A percentile compares a stretch with the other conserved stretches of the same genome.
Conservation (phyloP, 768 basidiomycete genomes). For the Termitomyces sp. region DNA sequence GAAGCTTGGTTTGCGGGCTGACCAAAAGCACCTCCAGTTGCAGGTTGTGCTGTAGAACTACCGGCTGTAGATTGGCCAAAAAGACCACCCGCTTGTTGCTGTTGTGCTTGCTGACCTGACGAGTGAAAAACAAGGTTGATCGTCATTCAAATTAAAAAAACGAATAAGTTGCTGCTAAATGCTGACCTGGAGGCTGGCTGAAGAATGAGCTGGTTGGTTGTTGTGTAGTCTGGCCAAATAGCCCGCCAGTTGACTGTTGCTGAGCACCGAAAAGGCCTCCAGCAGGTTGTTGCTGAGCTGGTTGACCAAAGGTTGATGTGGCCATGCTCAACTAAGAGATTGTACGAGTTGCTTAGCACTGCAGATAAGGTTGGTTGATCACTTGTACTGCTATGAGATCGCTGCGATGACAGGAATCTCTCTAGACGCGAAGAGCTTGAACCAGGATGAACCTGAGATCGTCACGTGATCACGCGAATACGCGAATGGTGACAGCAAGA, state of each 20-base stretch:
- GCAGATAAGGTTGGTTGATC: slow-evolving; percentile 23
- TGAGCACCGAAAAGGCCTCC: slow-evolving; percentile 24
- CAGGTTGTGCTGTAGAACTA: slow-evolving; percentile 8
- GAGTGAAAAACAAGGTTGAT: slow-evolving; percentile 6
- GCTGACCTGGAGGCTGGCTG: slow-evolving; percentile 19
- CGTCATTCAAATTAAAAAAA: background rate
- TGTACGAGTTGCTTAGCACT: slow-evolving; percentile 21
- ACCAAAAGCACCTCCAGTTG: slow-evolving; percentile 20
- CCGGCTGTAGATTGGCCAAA: slow-evolving; percentile 11
- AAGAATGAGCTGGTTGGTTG: slow-evolving; percentile 18
- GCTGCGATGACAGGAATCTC: background rate
- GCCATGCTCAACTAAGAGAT: slow-evolving; percentile 9
- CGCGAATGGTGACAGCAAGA: background rate
- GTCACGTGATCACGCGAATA: slow-evolving; percentile 4
- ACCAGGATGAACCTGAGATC: background rate
- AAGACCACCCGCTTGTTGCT: slow-evolving; percentile 21
- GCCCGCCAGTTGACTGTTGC: slow-evolving; percentile 15
- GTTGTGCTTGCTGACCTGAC: slow-evolving; percentile 29
- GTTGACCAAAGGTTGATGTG: slow-evolving; percentile 24
- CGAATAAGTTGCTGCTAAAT: slow-evolving; percentile 10
- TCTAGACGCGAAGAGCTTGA: background rate
- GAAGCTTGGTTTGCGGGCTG: slow-evolving; percentile 12
- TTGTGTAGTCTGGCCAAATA: slow-evolving; percentile 23
- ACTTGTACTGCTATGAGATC: background rate
- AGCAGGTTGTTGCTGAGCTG: slow-evolving; percentile 16